phyloP scores from a whole-genome alignment of 768 basidiomycete genomes.

The Ephemerocybe angulata region DNA sequence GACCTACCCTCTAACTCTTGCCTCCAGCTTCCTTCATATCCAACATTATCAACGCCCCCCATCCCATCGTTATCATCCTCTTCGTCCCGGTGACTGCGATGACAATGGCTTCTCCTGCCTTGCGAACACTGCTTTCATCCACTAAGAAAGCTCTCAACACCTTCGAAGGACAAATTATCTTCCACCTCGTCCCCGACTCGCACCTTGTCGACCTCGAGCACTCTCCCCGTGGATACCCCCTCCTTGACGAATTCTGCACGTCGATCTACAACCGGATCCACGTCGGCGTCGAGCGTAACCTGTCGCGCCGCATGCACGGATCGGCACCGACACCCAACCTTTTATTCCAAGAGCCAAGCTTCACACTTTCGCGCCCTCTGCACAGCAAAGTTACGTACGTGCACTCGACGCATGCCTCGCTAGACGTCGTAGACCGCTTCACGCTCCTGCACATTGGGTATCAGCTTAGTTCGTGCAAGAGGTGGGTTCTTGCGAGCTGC shows the following conservation, averaged over 20 bases:
- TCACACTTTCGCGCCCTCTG: slow-evolving; percentile 54
- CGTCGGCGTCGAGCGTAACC: slow-evolving; percentile 54
- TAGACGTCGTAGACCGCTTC: slow-evolving; percentile 42
- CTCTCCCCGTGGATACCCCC: slow-evolving; percentile 36
- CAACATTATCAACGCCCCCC: slow-evolving; percentile 33
- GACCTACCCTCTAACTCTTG: slow-evolving; percentile 6
- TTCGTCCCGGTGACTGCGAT: slow-evolving; percentile 58
- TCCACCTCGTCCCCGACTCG: slow-evolving; percentile 74
- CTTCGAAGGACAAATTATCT: slow-evolving; percentile 50
- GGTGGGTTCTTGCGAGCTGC: slow-evolving; percentile 75
- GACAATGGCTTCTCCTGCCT: slow-evolving; percentile 58
- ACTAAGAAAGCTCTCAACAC: slow-evolving; percentile 54
- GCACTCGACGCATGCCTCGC: slow-evolving; percentile 31
- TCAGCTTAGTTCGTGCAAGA: slow-evolving; percentile 56
- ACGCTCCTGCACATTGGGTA: slow-evolving; percentile 79
- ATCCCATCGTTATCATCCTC: slow-evolving; percentile 63
- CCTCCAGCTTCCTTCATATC: slow-evolving; percentile 48
- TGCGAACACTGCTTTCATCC: slow-evolving; percentile 67
- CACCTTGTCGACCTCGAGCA: slow-evolving; percentile 47
- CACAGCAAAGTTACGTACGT: slow-evolving; percentile 35
- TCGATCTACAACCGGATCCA: slow-evolving; percentile 73
- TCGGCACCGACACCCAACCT: slow-evolving; percentile 13
- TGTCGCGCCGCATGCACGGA: slow-evolving; percentile 50
- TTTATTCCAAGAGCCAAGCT: slow-evolving; percentile 59
- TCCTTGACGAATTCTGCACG: slow-evolving; percentile 49